phyloP scores from a whole-genome alignment of 148 eudicot genomes.

The Dianthus caryophyllus region DNA sequence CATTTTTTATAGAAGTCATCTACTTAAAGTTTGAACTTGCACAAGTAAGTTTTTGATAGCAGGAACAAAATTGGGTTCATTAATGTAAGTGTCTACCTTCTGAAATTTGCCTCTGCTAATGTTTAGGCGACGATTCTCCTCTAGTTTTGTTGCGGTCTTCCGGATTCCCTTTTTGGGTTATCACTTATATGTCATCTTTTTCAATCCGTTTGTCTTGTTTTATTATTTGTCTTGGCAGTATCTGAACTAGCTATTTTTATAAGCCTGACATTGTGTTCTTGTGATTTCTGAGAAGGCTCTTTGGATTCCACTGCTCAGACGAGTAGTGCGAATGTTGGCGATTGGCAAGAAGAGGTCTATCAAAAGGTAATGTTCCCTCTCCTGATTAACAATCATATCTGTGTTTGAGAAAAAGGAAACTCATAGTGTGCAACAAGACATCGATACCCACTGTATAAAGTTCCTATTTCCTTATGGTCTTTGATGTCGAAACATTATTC shows the following conservation, averaged over 20 bases:
- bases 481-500: conserved; percentile 16
- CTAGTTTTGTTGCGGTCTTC: not conserved
- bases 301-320: conserved; percentile 86
- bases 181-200: not conserved
- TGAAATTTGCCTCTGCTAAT: not conserved
- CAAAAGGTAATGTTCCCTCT: conserved; percentile 60
- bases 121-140: not conserved
- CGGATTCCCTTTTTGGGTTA: not conserved
- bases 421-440: not conserved
- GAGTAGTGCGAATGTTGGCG: conserved; percentile 47
- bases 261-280: conserved; percentile 13
- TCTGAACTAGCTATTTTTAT: not conserved
- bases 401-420: not conserved
- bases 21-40: not conserved
- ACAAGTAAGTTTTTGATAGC: conserved; percentile 64
- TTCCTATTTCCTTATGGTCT: not conserved
- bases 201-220: not conserved
- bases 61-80: conserved; percentile 62
- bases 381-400: not conserved
- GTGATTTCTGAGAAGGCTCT: conserved; percentile 45
- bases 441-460: not conserved
- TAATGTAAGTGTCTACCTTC: conserved; percentile 59
- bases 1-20: too few relatives aligned
- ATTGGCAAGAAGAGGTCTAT: conserved; percentile 91
- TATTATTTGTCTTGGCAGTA: not conserved